Evolutionary conservation across 306 rosid species (phyloP), one percentile per base, ranked within the genome.

Genomic region (Dryas octopetala): DNA sequence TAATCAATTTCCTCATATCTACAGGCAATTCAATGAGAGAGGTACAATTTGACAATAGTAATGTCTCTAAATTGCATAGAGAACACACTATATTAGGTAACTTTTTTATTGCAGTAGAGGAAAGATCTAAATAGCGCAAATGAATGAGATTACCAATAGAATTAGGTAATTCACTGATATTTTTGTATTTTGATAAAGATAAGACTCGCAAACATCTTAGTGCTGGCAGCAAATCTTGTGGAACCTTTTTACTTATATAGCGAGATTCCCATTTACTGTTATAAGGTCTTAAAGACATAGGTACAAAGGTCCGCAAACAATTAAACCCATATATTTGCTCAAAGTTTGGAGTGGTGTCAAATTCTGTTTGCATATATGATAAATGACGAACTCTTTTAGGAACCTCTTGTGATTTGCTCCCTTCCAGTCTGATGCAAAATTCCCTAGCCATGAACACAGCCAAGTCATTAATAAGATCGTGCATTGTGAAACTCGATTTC

Each of bases 11-110:
- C n/a, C n/a, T n/a, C n/a, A n/a, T n/a, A n/a, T n/a, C n/a, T n/a
- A n/a, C n/a, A n/a, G n/a, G n/a, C n/a, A n/a, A n/a, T n/a, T n/a
- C n/a, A n/a, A n/a, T n/a, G n/a, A n/a, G n/a, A n/a, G n/a, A n/a
- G n/a, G n/a, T n/a, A n/a, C n/a, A n/a, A n/a, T n/a, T n/a, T n/a
- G 16, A 15, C 49, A 81, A 32, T 5, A 64, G 2, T 6, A 76
- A 19, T 3, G 78, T 81, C 3, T 71, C 78, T 52, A 76, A 52
- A 50, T 48, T 71, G 75, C 54, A 59, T 28, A 76, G 4, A 28
- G 13, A 63, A 54, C 78, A 9, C 44, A 70, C 17, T 0, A 74
- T 48, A 0, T 70, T n/a, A 0, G 78, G 78, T 17, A 81, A 71
- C 32, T 3, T 40, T 38, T n/a, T 46, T 0, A 46, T 46, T 46